Conservation (phyloP, 2,329 filamentous ascomycete genomes). For the Ophiostoma australiae region DNA sequence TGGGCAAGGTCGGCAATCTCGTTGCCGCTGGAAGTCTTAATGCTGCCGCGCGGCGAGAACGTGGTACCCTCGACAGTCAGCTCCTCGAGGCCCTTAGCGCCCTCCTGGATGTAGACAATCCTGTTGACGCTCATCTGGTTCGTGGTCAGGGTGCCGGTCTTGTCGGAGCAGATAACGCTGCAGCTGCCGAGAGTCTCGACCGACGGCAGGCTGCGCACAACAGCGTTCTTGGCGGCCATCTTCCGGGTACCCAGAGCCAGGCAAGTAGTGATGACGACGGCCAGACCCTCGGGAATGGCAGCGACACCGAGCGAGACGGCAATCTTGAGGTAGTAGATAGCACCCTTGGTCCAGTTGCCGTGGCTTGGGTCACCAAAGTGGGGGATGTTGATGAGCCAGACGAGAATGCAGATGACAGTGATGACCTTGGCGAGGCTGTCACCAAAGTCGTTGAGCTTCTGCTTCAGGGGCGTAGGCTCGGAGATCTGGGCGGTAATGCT, state of each 20-base stretch:
- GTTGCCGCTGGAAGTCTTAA: slow-evolving; percentile 62
- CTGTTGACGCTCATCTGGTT: slow-evolving; percentile 99
- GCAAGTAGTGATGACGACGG: slow-evolving; percentile 98
- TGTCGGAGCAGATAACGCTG: slow-evolving; percentile 99
- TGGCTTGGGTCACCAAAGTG: slow-evolving; percentile 95
- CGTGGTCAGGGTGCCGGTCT: slow-evolving; percentile 95
- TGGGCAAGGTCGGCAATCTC: slow-evolving; percentile 62
- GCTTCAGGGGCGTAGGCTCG: slow-evolving; percentile 92
- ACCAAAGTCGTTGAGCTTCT: slow-evolving; percentile 98
- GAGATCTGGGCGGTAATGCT: slow-evolving; percentile 98
- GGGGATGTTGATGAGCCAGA: slow-evolving; percentile 97
- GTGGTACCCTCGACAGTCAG: slow-evolving; percentile 89
- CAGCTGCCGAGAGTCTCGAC: slow-evolving; percentile 98
- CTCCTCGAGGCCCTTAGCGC: slow-evolving; percentile 72
- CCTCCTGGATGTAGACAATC: slow-evolving; percentile 73
- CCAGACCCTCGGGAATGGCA: slow-evolving; percentile 93
- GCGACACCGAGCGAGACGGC: slow-evolving; percentile 96
- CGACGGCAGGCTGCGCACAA: slow-evolving; percentile 91
- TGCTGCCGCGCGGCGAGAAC: slow-evolving; percentile 74
- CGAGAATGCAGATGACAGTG: slow-evolving; percentile 89
- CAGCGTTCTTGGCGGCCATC: slow-evolving; percentile 98
- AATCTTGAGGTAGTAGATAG: slow-evolving; percentile 99
- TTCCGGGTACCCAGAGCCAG: slow-evolving; percentile 92
- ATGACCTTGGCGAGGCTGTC: slow-evolving; percentile 97
- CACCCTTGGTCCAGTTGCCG: slow-evolving; percentile 90